Evolutionary conservation across 495 filamentous ascomycete genomes (phyloP).

Genomic region (Hyphodiscus hymeniophilus): DNA sequence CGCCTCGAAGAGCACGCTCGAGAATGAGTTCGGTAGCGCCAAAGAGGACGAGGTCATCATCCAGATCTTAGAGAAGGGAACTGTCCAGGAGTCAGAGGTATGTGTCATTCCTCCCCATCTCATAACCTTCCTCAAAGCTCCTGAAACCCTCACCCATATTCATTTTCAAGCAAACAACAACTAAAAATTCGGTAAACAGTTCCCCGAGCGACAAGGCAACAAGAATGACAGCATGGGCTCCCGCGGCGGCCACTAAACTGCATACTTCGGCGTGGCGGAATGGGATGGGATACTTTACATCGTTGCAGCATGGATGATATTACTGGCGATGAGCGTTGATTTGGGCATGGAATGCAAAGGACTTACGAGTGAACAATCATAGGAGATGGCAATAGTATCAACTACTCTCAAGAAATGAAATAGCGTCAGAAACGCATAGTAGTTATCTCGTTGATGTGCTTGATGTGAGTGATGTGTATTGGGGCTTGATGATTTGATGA

Average conservation of each 20-base stretch:
- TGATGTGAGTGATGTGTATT: too few relatives aligned
- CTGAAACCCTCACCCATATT: background rate
- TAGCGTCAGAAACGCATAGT: too few relatives aligned
- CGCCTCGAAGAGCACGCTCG: conserved; percentile 64
- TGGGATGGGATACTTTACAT: background rate
- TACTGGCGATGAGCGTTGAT: background rate
- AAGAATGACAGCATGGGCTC: conserved; percentile 39
- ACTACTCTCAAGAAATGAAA: too few relatives aligned
- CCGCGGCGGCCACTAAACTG: conserved; percentile 30
- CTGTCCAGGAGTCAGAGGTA: conserved; percentile 60
- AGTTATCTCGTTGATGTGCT: too few relatives aligned
- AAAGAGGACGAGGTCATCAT: conserved; percentile 70
- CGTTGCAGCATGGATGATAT: background rate
- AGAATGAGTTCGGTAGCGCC: conserved; percentile 79
- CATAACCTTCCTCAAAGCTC: background rate
- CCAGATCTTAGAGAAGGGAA: conserved; percentile 72
- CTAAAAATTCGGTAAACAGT: conserved; percentile 2
- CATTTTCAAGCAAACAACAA: background rate
- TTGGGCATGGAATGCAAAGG: too few relatives aligned
- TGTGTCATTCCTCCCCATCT: conserved; percentile 8
- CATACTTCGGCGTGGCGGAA: background rate
- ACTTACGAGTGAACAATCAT: background rate
- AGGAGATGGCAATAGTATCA: background rate
- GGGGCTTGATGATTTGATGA: too few relatives aligned
- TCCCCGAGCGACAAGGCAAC: conserved; percentile 30